A percentile compares a stretch with the other conserved stretches of the same genome.
Evolutionary conservation across 1,139 yeast species (phyloP).

Genomic region (Zygosaccharomyces sapae): DNA sequence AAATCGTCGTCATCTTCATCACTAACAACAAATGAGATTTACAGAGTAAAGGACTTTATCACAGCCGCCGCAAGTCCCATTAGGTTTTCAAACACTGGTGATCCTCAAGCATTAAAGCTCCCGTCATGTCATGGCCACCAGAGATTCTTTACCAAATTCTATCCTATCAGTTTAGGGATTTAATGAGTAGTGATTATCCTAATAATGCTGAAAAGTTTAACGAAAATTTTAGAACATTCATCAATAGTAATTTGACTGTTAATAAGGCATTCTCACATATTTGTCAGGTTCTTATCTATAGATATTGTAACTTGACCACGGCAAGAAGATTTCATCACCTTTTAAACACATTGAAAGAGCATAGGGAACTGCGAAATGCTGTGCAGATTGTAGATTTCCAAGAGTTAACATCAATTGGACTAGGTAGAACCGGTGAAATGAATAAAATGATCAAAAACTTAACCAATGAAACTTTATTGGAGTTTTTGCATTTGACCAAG

Average conservation of each 20-base stretch:
- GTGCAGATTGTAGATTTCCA: constrained; percentile 81
- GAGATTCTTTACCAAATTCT: constrained; percentile 39
- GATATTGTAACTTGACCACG: constrained; percentile 54
- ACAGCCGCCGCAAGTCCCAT: not conserved
- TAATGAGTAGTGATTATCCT: constrained; percentile 40
- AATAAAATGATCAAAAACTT: constrained; percentile 89
- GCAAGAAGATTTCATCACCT: constrained; percentile 79
- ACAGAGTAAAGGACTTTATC: not conserved
- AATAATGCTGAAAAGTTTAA: constrained; percentile 37
- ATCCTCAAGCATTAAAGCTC: not conserved
- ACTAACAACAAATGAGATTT: not conserved
- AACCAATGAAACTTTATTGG: constrained; percentile 64
- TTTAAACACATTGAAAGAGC: constrained; percentile 49
- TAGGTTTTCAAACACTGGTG: not conserved
- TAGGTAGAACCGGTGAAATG: constrained; percentile 87
- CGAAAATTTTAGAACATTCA: constrained; percentile 36
- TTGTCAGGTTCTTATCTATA: constrained; percentile 37
- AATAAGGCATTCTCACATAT: constrained; percentile 38
- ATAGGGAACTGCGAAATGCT: constrained; percentile 54
- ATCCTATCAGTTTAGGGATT: constrained; percentile 40
- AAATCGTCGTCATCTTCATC: not conserved
- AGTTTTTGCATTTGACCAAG: constrained; percentile 55
- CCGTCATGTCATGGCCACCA: constrained; percentile 32
- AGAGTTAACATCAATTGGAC: constrained; percentile 83
- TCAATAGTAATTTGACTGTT: constrained; percentile 38